Percentiles rank a stretch among this genome's conserved stretches.
Evolutionary conservation across 225 moss, liverwort and hornwort genomes (phyloP).

Genomic region (Polytrichum formosum): DNA sequence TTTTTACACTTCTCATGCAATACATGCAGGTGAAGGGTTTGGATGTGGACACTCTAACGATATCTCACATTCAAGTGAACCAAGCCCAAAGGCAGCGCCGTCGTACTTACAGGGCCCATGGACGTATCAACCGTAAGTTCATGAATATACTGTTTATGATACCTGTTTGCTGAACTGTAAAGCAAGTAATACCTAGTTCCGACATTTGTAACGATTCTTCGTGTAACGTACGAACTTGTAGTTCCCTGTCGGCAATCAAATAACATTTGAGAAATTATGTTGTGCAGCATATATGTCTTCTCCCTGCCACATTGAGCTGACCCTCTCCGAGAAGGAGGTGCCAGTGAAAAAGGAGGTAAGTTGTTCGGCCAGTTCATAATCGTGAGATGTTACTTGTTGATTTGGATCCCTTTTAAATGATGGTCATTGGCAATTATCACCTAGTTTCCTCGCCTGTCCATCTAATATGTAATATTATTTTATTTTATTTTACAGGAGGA

Average conservation of each 20-base stretch:
- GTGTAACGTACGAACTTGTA: too few species aligned
- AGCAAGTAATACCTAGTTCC: neutral
- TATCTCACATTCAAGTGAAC: conserved; percentile 70
- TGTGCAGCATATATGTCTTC: conserved; percentile 73
- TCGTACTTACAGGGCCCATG: conserved; percentile 61
- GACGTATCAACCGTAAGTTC: conserved; percentile 64
- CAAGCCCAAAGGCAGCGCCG: conserved; percentile 60
- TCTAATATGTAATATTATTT: neutral
- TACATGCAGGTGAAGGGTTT: conserved; percentile 63
- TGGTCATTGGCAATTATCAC: too few species aligned
- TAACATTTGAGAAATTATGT: too few species aligned
- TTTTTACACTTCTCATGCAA: neutral
- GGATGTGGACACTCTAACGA: conserved; percentile 56
- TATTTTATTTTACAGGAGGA: conserved; percentile 14
- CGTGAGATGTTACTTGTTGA: too few species aligned
- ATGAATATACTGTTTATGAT: neutral
- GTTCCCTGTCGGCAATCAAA: too few species aligned
- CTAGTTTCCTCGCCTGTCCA: neutral
- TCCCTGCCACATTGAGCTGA: conserved; percentile 73
- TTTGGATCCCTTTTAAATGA: too few species aligned
- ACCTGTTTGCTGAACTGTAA: too few species aligned
- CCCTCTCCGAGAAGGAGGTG: conserved; percentile 60
- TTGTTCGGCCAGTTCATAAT: too few species aligned
- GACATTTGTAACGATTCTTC: neutral
- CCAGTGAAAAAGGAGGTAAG: conserved; percentile 67